Evolutionary conservation across 148 eudicot genomes (phyloP).

Genomic region (Arbutus unedo): DNA sequence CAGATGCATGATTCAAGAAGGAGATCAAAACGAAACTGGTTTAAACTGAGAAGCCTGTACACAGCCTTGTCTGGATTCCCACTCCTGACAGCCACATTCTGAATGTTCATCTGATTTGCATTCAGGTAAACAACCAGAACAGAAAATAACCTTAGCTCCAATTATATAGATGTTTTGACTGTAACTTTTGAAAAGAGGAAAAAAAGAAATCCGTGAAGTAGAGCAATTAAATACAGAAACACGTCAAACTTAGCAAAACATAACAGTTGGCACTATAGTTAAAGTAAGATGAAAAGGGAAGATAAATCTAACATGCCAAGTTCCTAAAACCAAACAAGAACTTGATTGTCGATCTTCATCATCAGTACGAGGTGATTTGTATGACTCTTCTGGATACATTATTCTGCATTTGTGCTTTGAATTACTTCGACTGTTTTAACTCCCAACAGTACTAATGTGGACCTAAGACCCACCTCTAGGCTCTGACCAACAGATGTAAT

Average conservation of each 20-base stretch:
- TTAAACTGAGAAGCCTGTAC: constrained; percentile 57
- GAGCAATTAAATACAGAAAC: neutral
- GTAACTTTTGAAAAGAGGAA: neutral
- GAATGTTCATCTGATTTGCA: constrained; percentile 48
- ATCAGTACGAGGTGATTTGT: neutral
- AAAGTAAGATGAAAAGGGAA: neutral
- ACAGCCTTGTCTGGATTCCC: constrained; percentile 35
- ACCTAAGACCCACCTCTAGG: neutral
- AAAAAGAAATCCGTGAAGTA: constrained; percentile 1
- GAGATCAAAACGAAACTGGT: constrained; percentile 59
- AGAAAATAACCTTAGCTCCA: constrained; percentile 7
- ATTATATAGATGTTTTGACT: neutral
- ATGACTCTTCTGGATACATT: neutral
- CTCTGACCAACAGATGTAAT: neutral
- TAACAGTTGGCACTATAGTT: neutral
- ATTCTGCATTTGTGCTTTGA: neutral
- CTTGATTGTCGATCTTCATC: neutral
- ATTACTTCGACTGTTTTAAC: neutral
- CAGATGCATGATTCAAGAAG: constrained; percentile 73
- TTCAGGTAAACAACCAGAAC: constrained; percentile 11
- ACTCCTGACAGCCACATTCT: constrained; percentile 34
- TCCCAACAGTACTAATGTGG: neutral
- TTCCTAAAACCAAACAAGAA: neutral
- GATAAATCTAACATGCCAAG: neutral
- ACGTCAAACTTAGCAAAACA: neutral